Base-by-base conservation (phyloP, 257 asterid genomes). In the Solanum pimpinellifolium region DNA sequence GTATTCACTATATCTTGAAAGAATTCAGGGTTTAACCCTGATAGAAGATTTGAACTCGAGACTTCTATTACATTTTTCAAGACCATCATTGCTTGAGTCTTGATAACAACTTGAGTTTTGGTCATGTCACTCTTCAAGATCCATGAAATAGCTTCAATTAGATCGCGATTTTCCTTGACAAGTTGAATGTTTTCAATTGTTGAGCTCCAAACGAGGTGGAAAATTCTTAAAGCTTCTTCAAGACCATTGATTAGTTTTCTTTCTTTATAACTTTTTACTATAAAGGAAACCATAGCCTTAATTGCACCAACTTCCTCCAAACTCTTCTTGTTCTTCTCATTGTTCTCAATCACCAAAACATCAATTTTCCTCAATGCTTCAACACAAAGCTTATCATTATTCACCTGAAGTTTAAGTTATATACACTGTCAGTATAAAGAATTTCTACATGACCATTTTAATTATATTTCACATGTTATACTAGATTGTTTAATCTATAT, bases 121-220 rank as follows among this genome's bases (percentile, higher is more conserved):
- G 37, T 31, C 6, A 46, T n/a, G 5, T 86, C 75, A 46, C 35
- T 3, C 13, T 52, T 91, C 25, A 91, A 82, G 35, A 91, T 86
- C 96, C 98, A 93, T 10, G 75, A 49, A n/a, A 93, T n/a, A 1
- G 96, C 83, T 0, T 87, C 94, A 6, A 93, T 25, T 25, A 91
- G 21, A 6, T 85, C 90, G 2, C 59, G 39, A 23, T 81, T 84
- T 52, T 90, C 91, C 7, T 86, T 94, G 0, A 94, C 89, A 7
- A 70, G 8, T 11, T 52, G 80, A 25, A 33, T 9, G 3, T 72
- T 35, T 27, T 83, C 76, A 23, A 37, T 60, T 37, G 86, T 23
- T 7, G 87, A 37, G 21, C 23, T 82, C 2, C 91, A 88, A 49
- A 91, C 20, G 6, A 41, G 83, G 84, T 90, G 88, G 6, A 93